These are phyloP conservation scores for Lentinus tigrinus DNA, from an alignment of 768 basidiomycete genomes.

Conservation along the genomic window DNA sequence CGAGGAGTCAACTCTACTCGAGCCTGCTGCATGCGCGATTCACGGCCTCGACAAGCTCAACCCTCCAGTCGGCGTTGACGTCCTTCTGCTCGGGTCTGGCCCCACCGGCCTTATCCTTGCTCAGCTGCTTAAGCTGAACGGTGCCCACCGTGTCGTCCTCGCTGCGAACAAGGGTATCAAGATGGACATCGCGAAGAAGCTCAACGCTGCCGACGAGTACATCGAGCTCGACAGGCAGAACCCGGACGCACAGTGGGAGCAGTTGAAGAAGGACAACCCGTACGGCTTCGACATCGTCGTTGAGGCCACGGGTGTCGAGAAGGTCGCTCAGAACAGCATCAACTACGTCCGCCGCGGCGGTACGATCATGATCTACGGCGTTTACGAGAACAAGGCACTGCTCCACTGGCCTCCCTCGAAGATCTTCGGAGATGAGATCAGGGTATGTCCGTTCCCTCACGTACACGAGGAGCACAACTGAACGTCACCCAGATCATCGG, in stretches of 20 bases:
- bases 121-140: constrained; percentile 85
- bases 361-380: constrained; percentile 87
- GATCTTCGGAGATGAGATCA: constrained; percentile 76
- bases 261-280: constrained; percentile 78
- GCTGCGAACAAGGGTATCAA: constrained; percentile 91
- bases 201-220: constrained; percentile 83
- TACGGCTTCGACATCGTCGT: constrained; percentile 74
- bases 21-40: constrained; percentile 89
- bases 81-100: constrained; percentile 82
- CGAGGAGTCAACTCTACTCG: constrained; percentile 84
- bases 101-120: constrained; percentile 88
- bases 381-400: constrained; percentile 82
- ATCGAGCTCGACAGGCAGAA: constrained; percentile 79
- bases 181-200: constrained; percentile 79
- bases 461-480: not conserved
- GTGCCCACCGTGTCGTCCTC: constrained; percentile 76
- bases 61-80: constrained; percentile 81
- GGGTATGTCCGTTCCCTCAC: constrained; percentile 30
- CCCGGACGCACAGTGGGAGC: constrained; percentile 76
- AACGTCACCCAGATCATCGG: constrained; percentile 66
- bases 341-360: constrained; percentile 89
- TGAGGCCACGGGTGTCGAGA: constrained; percentile 84
- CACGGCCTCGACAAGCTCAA: constrained; percentile 89
- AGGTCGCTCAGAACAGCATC: constrained; percentile 81
- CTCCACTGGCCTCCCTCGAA: constrained; percentile 88